Evolutionary conservation across 306 rosid species (phyloP).

Genomic region (Casuarina cunninghamiana): DNA sequence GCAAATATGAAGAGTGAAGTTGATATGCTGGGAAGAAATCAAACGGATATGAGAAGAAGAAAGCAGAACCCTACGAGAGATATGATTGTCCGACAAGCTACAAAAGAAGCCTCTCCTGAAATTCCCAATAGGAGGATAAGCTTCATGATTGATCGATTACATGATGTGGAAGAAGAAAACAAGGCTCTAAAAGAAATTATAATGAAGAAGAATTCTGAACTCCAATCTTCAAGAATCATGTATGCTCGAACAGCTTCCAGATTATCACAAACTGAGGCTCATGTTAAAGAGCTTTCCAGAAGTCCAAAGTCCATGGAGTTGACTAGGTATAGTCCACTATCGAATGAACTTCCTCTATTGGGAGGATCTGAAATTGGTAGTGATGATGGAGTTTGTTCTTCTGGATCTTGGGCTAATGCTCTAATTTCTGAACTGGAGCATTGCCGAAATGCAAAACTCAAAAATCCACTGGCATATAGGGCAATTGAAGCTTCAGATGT

Average conservation of each 20-base stretch:
- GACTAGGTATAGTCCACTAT: conserved; percentile 31
- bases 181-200: conserved; percentile 58
- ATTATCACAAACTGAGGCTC: conserved; percentile 55
- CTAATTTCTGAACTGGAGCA: conserved; percentile 52
- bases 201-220: conserved; percentile 45
- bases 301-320: conserved; percentile 46
- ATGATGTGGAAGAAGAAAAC: conserved; percentile 70
- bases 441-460: conserved; percentile 47
- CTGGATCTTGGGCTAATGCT: conserved; percentile 68
- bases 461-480: conserved; percentile 30
- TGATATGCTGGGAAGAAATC: conserved; percentile 41
- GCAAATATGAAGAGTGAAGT: conserved; percentile 42
- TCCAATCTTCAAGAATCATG: conserved; percentile 51
- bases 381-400: conserved; percentile 57
- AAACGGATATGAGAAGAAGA: conserved; percentile 47
- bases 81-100: conserved; percentile 37
- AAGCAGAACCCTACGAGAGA: conserved; percentile 48
- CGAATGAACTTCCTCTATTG: conserved; percentile 44
- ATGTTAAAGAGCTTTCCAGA: conserved; percentile 44
- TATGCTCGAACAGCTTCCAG: conserved; percentile 57
- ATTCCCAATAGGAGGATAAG: conserved; percentile 34
- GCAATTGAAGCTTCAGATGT: conserved; percentile 41
- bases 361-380: conserved; percentile 46
- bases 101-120: conserved; percentile 39
- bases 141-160: conserved; percentile 53